Base-by-base conservation (phyloP, 352 stramenopile species). In the Globisporangium spinosum region DNA sequence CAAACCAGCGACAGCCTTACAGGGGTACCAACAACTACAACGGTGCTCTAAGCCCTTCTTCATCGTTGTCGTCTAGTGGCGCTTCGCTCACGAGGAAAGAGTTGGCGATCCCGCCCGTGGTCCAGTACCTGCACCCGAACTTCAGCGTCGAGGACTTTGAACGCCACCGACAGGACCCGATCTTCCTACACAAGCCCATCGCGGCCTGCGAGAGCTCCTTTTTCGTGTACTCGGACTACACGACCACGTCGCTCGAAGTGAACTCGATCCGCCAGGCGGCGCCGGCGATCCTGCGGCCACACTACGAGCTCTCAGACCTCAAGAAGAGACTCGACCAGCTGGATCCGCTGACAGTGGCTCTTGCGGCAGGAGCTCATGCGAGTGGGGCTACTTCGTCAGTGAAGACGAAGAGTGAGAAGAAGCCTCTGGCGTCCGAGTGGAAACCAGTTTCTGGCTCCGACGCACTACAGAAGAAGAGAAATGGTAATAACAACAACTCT, bases 131-230 rank as follows among this genome's bases (percentile, higher is more conserved):
- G 5, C 93, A 99, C 67, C 94, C 93, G 20, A 92, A 80, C 15
- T 82, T 98, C 38, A 74, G 76, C 0, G 72, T 79, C 2, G 79
- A 90, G 23, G 92, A 96, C 34, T 98, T 98, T 75, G 70, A 79
- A 32, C 80, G 89, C 53, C 97, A 98, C 64, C 87, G 89, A 12
- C 75, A 82, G 62, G 96, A 99, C 64, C 93, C 95, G 17, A 89
- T 98, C 27, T 99, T 98, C 70, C 71, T 98, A 7, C 95, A 98
- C 73, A 98, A 98, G 74, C 89, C 82, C 3, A 89, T 93, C 4
- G 73, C 78, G 2, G 87, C 98, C 0, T 99, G 96, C 56, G 94
- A 98, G 65, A 74, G 71, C 35, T 99, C 95, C 73, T 99, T 89
- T 60, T 79, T 99, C 22, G 87, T 97, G 5, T 99, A 98, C 70